These are phyloP conservation scores for Triticum monococcum DNA, from an alignment of 176 grass and related monocot genomes.

Conservation along the genomic window DNA sequence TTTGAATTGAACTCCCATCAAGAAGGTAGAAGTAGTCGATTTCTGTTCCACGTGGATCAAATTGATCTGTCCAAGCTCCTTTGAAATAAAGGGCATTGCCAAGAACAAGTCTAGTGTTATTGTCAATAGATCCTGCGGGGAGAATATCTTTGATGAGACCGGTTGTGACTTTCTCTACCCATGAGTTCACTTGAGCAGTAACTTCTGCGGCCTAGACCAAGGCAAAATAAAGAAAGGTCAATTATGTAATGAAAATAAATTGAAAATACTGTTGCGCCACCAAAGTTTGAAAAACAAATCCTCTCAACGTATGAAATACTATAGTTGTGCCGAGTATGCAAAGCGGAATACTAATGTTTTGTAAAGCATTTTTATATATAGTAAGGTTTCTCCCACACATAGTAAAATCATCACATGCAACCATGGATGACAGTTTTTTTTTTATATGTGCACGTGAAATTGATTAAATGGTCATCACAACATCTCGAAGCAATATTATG, in stretches of 20 bases:
- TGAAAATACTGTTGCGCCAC: background rate
- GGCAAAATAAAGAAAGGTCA: background rate
- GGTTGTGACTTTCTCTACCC: slow-evolving; percentile 44
- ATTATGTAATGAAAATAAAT: background rate
- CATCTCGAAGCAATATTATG: background rate
- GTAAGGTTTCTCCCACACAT: background rate
- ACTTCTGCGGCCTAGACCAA: slow-evolving; percentile 54
- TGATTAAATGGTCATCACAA: background rate
- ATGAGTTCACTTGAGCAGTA: slow-evolving; percentile 56
- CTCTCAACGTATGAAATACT: background rate
- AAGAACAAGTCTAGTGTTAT: slow-evolving; percentile 52
- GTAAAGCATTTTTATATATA: background rate
- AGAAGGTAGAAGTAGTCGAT: slow-evolving; percentile 33
- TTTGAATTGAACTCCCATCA: slow-evolving; percentile 6
- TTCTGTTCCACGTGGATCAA: slow-evolving; percentile 47
- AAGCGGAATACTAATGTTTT: background rate
- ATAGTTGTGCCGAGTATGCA: background rate
- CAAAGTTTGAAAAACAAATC: background rate
- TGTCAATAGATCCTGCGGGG: slow-evolving; percentile 26
- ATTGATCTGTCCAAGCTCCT: slow-evolving; percentile 59
- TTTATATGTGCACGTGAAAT: background rate
- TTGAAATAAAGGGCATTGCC: slow-evolving; percentile 78
- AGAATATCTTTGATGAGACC: background rate
- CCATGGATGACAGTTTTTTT: background rate
- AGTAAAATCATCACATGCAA: background rate